Conservation (phyloP, 2,329 filamentous ascomycete species). For the Myrmaecium sp. region DNA sequence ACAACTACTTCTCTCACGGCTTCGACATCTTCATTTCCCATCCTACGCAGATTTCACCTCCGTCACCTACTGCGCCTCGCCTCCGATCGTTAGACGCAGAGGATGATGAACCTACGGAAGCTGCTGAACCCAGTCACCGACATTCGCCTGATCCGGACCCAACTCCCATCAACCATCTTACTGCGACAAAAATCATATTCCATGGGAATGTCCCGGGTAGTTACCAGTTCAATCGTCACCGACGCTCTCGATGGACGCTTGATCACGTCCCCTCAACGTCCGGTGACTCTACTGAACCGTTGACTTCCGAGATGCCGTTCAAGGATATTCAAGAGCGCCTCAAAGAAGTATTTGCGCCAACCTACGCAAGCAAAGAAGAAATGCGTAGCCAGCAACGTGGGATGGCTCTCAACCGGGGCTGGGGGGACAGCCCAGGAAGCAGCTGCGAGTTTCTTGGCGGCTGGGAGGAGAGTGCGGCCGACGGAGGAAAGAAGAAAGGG, state of each 20-base stretch:
- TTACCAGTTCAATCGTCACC: conserved; percentile 90
- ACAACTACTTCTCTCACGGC: conserved; percentile 92
- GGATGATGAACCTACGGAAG: conserved; percentile 7
- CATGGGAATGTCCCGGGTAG: conserved; percentile 92
- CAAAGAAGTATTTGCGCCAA: conserved; percentile 51
- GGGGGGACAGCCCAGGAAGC: conserved; percentile 80
- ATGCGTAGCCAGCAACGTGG: conserved; percentile 36
- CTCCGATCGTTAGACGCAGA: conserved; percentile 17
- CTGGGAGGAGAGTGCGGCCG: conserved; percentile 49
- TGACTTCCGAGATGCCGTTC: conserved; percentile 66
- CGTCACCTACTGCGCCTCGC: conserved; percentile 47
- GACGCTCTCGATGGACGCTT: conserved; percentile 76
- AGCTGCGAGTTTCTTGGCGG: conserved; percentile 48
- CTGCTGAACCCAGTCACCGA: conserved; percentile 11
- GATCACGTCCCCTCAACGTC: conserved; percentile 27
- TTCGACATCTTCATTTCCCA: conserved; percentile 87
- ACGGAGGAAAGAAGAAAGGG: conserved; percentile 12
- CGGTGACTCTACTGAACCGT: conserved; percentile 21
- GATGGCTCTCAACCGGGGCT: conserved; percentile 82
- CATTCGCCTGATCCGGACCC: conserved; percentile 1
- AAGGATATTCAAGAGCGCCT: conserved; percentile 52
- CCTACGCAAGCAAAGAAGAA: conserved; percentile 39
- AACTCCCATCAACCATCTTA: conserved; percentile 42
- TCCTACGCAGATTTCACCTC: conserved; percentile 35
- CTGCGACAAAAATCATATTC: conserved; percentile 80